Conservation (phyloP, 805 yeast species). For the Candida fluviatilis region DNA sequence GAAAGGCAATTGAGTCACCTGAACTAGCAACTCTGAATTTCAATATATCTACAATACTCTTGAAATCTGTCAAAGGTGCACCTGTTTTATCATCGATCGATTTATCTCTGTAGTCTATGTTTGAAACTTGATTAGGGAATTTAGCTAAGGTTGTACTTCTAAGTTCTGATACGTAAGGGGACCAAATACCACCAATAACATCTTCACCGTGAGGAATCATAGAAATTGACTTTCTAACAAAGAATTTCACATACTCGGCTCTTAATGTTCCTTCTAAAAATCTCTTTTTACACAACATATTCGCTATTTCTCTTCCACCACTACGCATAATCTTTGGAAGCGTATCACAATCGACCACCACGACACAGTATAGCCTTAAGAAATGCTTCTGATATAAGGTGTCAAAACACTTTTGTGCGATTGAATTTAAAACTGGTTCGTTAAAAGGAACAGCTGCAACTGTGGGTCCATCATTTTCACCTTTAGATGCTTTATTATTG, state of each 20-base stretch:
- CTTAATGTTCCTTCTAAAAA: slow-evolving; percentile 75
- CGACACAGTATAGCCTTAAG: slow-evolving; percentile 75
- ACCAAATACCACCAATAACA: slow-evolving; percentile 79
- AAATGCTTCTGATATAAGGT: slow-evolving; percentile 49
- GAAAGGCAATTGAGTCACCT: slow-evolving; percentile 78
- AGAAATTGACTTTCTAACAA: slow-evolving; percentile 57
- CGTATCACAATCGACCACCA: slow-evolving; percentile 74
- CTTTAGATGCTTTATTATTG: slow-evolving; percentile 4
- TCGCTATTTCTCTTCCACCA: slow-evolving; percentile 91
- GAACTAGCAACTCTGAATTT: slow-evolving; percentile 73
- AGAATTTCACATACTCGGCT: slow-evolving; percentile 81
- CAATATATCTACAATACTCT: slow-evolving; percentile 65
- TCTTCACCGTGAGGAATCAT: slow-evolving; percentile 74
- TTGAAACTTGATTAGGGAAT: slow-evolving; percentile 73
- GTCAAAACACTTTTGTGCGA: slow-evolving; percentile 43
- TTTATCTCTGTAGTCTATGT: slow-evolving; percentile 72
- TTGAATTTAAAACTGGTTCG: slow-evolving; percentile 39
- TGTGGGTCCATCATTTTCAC: slow-evolving; percentile 14
- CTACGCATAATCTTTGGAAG: slow-evolving; percentile 80
- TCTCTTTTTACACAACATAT: slow-evolving; percentile 73
- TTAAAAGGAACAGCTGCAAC: slow-evolving; percentile 33
- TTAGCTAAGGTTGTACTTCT: slow-evolving; percentile 58
- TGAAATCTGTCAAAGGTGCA: slow-evolving; percentile 69
- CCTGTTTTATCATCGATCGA: slow-evolving; percentile 76
- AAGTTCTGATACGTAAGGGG: slow-evolving; percentile 64